Conservation (phyloP, 202 grass and related monocot genomes). For the Carex arenaria region DNA sequence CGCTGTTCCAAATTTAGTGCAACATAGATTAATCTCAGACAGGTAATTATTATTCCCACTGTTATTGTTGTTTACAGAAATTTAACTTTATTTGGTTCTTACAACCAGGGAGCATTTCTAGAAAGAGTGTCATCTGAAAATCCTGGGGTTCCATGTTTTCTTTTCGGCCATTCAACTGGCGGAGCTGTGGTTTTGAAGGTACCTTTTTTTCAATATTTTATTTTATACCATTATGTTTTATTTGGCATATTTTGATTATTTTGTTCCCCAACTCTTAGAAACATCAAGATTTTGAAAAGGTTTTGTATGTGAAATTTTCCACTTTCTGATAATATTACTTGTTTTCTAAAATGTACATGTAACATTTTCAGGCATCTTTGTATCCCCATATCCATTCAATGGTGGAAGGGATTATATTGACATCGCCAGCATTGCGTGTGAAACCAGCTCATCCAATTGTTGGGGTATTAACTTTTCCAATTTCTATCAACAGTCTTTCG, state of each 20-base stretch:
- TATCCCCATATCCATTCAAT: slow-evolving; percentile 61
- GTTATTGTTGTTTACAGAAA: background rate
- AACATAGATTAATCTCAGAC: background rate
- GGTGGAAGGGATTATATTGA: slow-evolving; percentile 88
- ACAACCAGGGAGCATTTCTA: slow-evolving; percentile 56
- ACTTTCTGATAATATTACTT: slow-evolving; percentile 1
- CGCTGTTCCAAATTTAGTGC: background rate
- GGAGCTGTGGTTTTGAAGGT: slow-evolving; percentile 96
- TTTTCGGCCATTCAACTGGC: slow-evolving; percentile 91
- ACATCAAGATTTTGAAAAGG: background rate
- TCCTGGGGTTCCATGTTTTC: slow-evolving; percentile 80
- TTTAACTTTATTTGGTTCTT: slow-evolving; percentile 9
- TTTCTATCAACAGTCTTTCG: background rate
- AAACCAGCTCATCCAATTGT: slow-evolving; percentile 95
- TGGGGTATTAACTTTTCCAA: slow-evolving; percentile 50
- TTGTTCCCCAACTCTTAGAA: background rate
- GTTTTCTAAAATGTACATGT: background rate
- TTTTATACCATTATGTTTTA: background rate
- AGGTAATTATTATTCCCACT: background rate
- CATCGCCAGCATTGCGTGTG: slow-evolving; percentile 87
- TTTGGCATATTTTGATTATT: background rate
- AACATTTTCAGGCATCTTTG: slow-evolving; percentile 58
- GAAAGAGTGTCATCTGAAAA: slow-evolving; percentile 68
- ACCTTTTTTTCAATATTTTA: slow-evolving; percentile 1
- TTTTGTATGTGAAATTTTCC: background rate